Conservation (phyloP, 129 eudicot genomes). For the Flaveria linearis region DNA sequence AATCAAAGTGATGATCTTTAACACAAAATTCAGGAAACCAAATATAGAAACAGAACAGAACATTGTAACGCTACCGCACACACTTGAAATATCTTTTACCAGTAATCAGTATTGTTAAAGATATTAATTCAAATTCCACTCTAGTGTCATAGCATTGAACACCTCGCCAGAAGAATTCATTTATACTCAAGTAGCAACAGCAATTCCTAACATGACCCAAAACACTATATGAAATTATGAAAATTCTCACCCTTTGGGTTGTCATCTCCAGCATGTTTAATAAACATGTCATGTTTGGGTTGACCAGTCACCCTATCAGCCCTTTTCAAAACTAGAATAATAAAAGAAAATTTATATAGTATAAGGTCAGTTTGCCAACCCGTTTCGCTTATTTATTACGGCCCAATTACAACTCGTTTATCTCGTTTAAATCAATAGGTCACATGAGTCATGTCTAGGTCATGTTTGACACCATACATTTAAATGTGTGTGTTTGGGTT, state of each 20-base stretch:
- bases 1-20: background rate
- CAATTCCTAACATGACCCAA: background rate
- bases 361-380: background rate
- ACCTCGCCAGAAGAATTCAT: background rate
- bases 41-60: background rate
- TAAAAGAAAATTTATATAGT: background rate
- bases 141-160: background rate
- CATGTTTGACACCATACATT: background rate
- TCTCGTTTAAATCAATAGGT: background rate
- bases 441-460: background rate
- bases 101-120: background rate
- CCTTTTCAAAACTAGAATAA: background rate
- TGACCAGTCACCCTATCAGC: background rate
- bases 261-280: background rate
- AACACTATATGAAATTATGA: background rate
- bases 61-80: background rate
- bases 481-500: background rate
- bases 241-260: background rate
- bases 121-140: background rate
- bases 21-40: background rate
- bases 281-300: background rate
- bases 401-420: background rate
- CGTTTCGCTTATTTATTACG: background rate
- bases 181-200: background rate
- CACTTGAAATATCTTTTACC: background rate